phyloP scores from a whole-genome alignment of 2,329 filamentous ascomycete genomes.

The Clarireedia hainanense region DNA sequence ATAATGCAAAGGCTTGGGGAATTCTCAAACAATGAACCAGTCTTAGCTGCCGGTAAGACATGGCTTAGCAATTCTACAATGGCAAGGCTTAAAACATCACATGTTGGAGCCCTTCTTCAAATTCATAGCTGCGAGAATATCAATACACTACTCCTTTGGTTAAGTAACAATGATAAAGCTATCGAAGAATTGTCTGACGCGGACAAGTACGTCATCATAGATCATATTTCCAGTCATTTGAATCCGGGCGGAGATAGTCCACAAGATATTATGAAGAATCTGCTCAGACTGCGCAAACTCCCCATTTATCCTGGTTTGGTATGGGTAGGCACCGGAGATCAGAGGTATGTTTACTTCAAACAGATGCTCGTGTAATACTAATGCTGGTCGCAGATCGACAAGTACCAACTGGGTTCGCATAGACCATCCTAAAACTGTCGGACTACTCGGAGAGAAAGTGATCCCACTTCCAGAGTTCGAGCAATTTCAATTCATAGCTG shows the following conservation, averaged over 20 bases:
- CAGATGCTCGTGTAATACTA: background rate
- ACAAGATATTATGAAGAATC: background rate
- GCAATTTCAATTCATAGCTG: constrained; percentile 15
- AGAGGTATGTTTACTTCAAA: background rate
- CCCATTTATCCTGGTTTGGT: background rate
- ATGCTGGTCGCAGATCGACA: background rate
- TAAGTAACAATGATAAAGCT: background rate
- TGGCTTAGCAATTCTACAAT: background rate
- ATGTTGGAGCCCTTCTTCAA: background rate
- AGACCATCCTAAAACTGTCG: constrained; percentile 8
- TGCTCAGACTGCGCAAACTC: background rate
- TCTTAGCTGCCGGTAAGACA: background rate
- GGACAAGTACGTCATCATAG: background rate
- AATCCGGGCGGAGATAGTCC: background rate
- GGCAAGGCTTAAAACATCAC: background rate
- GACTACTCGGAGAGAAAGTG: constrained; percentile 8
- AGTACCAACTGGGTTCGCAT: constrained; percentile 13
- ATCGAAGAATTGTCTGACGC: background rate
- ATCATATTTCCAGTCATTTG: background rate
- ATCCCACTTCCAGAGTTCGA: constrained; percentile 14
- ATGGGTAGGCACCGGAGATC: background rate
- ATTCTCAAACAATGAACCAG: background rate
- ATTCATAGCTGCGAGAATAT: background rate
- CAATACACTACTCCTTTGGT: background rate
- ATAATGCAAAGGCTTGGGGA: background rate